A percentile compares a stretch with the other conserved stretches of the same genome.
phyloP scores from a whole-genome alignment of 805 yeast genomes.

The Cyberlindnera euphorbiae region DNA sequence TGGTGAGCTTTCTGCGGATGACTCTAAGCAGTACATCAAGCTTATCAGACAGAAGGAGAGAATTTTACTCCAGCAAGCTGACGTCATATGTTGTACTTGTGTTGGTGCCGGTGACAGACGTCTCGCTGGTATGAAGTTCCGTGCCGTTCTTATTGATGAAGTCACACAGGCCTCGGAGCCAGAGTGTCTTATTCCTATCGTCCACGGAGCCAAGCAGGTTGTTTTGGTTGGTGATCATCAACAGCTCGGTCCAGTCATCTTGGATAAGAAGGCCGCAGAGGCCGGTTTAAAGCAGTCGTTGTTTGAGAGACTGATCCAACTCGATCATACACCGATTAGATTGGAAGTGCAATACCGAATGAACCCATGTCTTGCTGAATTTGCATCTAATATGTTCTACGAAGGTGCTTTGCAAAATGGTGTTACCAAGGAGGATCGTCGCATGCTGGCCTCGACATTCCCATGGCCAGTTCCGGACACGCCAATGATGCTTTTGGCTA shows the following conservation, averaged over 20 bases:
- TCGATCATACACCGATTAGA: slow-evolving; percentile 82
- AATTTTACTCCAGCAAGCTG: slow-evolving; percentile 48
- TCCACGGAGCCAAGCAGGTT: slow-evolving; percentile 85
- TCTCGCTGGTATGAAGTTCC: slow-evolving; percentile 50
- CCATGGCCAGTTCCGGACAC: slow-evolving; percentile 87
- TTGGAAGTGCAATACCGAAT: slow-evolving; percentile 92
- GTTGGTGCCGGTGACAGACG: slow-evolving; percentile 85
- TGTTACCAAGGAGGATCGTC: slow-evolving; percentile 71
- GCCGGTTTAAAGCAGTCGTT: slow-evolving; percentile 86
- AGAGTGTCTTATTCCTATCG: slow-evolving; percentile 83
- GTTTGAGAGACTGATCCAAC: slow-evolving; percentile 76
- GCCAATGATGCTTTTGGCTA: slow-evolving; percentile 97
- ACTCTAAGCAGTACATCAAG: slow-evolving; percentile 40
- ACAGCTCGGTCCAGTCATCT: slow-evolving; percentile 88
- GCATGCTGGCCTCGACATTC: slow-evolving; percentile 49
- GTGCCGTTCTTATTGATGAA: slow-evolving; percentile 85
- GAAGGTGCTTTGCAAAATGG: slow-evolving; percentile 93
- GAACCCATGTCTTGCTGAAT: slow-evolving; percentile 86
- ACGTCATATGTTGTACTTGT: slow-evolving; percentile 87
- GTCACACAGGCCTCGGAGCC: slow-evolving; percentile 94
- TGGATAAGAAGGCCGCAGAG: slow-evolving; percentile 73
- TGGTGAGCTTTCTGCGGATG: slow-evolving; percentile 62
- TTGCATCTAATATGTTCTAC: slow-evolving; percentile 86
- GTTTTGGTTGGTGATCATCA: slow-evolving; percentile 93
- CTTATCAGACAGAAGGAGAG: slow-evolving; percentile 45